Base-by-base conservation (phyloP, 768 basidiomycete genomes). In the Tricholoma bakamatsutake region DNA sequence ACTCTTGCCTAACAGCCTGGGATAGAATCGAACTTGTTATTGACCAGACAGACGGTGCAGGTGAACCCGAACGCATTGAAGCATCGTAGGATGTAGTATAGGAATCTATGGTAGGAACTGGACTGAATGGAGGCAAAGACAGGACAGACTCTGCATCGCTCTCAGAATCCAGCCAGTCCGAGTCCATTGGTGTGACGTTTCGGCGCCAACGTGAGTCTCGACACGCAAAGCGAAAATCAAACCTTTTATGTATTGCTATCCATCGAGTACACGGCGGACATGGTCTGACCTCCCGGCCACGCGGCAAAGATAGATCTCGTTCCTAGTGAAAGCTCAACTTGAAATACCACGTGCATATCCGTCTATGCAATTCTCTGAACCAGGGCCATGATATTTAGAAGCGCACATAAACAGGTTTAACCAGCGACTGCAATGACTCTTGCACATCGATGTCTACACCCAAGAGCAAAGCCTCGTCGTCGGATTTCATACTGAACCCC, bases 41-140 rank as follows among this genome's bases (percentile, higher is more conserved):
- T 1, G 88, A 89, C 64, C 80, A 76, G 7, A 91, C 79, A 24
- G 89, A 90, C 7, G 84, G 85, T 11, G 71, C 69, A 2, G 89
- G 88, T 3, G 89, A 89, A 1, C 66, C 68, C 9, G 85, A 85
- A 50, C 83, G 84, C 75, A 81, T 80, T 1, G 84, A 84, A 45
- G 66, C 60, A 61, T 83, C 82, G 51, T 76, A 72, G 13, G 87
- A 86, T 1, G 85, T 87, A 21, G 85, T 87, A 21, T 69, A 69
- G 0, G 86, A 83, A 3, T 68, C 71, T 8, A 65, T 59, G 49
- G 76, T 79, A 30, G 67, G 70, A 5, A 73, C 60, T 1, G 67
- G 53, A 59, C 69, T 75, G 60, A 76, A 73, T 6, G 67, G 62
- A 37, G 75, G 68, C 21, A 74, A 62, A 34, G 79, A 77, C 39